A percentile compares a stretch with the other conserved stretches of the same genome.
Evolutionary conservation across 129 eudicot genomes (phyloP).

Genomic region (Pittosporum tobira): DNA sequence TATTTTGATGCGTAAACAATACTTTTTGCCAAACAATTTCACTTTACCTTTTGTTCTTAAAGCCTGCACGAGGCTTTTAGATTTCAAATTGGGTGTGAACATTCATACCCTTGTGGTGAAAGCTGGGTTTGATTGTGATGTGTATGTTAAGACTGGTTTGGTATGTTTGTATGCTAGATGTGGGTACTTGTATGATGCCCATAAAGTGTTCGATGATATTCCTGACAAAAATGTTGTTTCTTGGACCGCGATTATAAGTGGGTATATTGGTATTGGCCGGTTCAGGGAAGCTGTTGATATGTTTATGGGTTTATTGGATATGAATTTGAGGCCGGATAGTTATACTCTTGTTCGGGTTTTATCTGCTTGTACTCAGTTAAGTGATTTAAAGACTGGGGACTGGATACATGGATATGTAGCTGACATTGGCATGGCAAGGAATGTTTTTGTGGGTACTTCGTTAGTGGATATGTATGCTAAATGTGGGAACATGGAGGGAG

Average conservation of each 20-base stretch:
- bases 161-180: constrained; percentile 48
- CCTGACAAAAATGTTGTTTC: constrained; percentile 50
- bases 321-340: constrained; percentile 67
- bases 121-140: constrained; percentile 49
- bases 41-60: constrained; percentile 71
- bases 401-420: constrained; percentile 47
- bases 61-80: constrained; percentile 39
- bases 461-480: constrained; percentile 68
- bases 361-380: constrained; percentile 54
- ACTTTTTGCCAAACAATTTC: constrained; percentile 49
- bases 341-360: constrained; percentile 58
- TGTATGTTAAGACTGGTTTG: constrained; percentile 60
- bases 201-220: constrained; percentile 71
- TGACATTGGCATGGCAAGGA: constrained; percentile 40
- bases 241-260: constrained; percentile 64
- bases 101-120: constrained; percentile 53
- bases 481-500: constrained; percentile 57
- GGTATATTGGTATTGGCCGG: constrained; percentile 43
- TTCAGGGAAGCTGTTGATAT: constrained; percentile 47
- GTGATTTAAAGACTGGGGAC: constrained; percentile 50
- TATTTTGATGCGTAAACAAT: constrained; percentile 35
- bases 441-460: constrained; percentile 56
- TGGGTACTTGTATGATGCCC: constrained; percentile 48
- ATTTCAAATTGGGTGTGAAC: constrained; percentile 36
- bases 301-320: constrained; percentile 41